Percentiles rank a stretch among this genome's conserved stretches.
These are phyloP conservation scores for Phaeosphaeriaceae sp. DNA, from an alignment of 2,329 filamentous ascomycete species.

Conservation along the genomic window DNA sequence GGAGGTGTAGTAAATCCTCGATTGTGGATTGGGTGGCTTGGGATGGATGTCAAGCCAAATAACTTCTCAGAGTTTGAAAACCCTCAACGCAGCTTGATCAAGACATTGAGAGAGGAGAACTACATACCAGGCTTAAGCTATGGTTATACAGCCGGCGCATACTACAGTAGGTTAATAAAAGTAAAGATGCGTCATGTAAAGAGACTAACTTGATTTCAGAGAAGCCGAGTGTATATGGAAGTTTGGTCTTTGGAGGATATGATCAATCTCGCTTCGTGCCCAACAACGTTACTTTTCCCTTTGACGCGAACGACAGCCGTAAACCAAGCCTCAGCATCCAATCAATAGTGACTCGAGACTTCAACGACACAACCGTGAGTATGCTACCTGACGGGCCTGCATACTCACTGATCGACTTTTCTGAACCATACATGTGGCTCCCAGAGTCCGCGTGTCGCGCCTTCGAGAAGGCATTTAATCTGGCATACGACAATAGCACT, in stretches of 20 bases:
- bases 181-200: background rate
- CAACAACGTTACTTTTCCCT: slow-evolving; percentile 30
- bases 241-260: slow-evolving; percentile 49
- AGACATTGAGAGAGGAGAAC: slow-evolving; percentile 14
- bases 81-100: slow-evolving; percentile 18
- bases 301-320: slow-evolving; percentile 24
- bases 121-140: slow-evolving; percentile 24
- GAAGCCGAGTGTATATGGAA: slow-evolving; percentile 29
- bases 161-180: slow-evolving; percentile 19
- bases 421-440: slow-evolving; percentile 48
- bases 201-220: slow-evolving; percentile 9
- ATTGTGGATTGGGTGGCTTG: slow-evolving; percentile 38
- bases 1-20: slow-evolving; percentile 16
- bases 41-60: slow-evolving; percentile 53
- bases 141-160: slow-evolving; percentile 28
- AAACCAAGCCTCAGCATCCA: slow-evolving; percentile 26
- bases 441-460: slow-evolving; percentile 41
- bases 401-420: slow-evolving; percentile 44
- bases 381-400: slow-evolving; percentile 13
- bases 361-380: slow-evolving; percentile 28
- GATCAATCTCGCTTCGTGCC: slow-evolving; percentile 40
- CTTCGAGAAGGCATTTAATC: slow-evolving; percentile 46
- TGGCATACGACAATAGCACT: slow-evolving; percentile 42
- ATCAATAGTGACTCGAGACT: slow-evolving; percentile 23
- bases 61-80: slow-evolving; percentile 55